Percentiles rank a stretch among this genome's conserved stretches.
Evolutionary conservation across 257 asterid species (phyloP).

Genomic region (Nicotiana tabacum): DNA sequence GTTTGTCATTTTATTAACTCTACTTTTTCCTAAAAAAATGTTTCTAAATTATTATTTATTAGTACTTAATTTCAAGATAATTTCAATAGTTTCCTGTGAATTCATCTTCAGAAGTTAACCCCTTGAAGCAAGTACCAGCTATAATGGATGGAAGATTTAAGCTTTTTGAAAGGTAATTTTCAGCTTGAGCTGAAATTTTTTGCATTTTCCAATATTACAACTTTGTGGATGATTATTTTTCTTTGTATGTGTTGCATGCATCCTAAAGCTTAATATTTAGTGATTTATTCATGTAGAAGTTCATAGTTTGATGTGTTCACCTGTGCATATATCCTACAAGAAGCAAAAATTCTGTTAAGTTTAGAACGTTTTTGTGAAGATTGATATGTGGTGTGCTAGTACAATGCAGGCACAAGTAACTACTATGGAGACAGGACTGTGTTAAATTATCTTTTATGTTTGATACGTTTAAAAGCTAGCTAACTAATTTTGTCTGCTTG

Average conservation of each 20-base stretch:
- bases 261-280: not conserved
- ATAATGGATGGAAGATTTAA: constrained; percentile 79
- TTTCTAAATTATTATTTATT: not conserved
- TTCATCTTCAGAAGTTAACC: constrained; percentile 52
- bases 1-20: constrained; percentile 19
- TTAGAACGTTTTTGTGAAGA: not conserved
- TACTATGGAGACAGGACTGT: not conserved
- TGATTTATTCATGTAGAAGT: not conserved
- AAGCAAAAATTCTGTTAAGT: not conserved
- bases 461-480: not conserved
- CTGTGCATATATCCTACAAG: not conserved
- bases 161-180: constrained; percentile 76
- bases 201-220: not conserved
- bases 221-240: not conserved
- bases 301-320: not conserved
- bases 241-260: not conserved
- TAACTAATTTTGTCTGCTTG: constrained; percentile 22
- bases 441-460: not conserved
- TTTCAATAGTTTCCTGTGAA: not conserved
- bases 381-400: not conserved
- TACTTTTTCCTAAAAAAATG: not conserved
- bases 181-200: not conserved
- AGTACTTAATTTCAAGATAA: not conserved
- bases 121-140: constrained; percentile 79
- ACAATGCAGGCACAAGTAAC: not conserved